Conservation (phyloP, 768 basidiomycete genomes). For the Rhodotorula paludigena region DNA sequence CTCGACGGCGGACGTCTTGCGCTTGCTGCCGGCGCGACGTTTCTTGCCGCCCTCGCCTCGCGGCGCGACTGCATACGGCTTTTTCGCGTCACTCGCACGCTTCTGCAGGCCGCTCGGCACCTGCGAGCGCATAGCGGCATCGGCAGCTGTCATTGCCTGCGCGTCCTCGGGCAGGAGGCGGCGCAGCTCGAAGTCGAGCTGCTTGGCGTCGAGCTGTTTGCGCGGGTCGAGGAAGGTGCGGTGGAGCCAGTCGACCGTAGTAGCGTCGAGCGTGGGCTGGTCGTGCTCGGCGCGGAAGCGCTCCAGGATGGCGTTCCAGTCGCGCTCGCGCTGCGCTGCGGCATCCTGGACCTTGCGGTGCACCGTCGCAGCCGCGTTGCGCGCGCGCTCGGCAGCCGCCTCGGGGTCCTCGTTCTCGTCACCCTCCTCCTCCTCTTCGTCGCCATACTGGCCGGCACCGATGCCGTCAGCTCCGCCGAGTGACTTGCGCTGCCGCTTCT, state of each 20-base stretch:
- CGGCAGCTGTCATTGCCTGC: too few species aligned
- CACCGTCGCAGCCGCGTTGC: slow-evolving; percentile 52
- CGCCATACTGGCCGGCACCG: not conserved
- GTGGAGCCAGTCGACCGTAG: slow-evolving; percentile 34
- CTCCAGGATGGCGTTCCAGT: slow-evolving; percentile 61
- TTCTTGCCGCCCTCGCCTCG: too few species aligned
- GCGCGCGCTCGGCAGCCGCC: slow-evolving; percentile 39
- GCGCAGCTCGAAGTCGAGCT: slow-evolving; percentile 35
- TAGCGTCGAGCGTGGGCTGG: slow-evolving; percentile 4
- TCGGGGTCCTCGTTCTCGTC: slow-evolving; percentile 29
- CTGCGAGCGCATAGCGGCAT: too few species aligned
- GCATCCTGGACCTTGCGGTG: slow-evolving; percentile 62
- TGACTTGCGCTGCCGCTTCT: not conserved
- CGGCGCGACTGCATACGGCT: too few species aligned
- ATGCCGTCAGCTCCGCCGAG: too few species aligned
- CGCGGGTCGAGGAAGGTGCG: slow-evolving; percentile 31
- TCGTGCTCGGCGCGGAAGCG: slow-evolving; percentile 46
- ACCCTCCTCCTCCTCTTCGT: slow-evolving; percentile 35
- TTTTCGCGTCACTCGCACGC: not conserved
- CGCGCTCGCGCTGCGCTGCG: slow-evolving; percentile 57
- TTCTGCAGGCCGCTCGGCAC: not conserved
- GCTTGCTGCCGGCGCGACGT: too few species aligned
- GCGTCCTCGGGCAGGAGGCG: slow-evolving; percentile 14
- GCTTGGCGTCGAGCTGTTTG: slow-evolving; percentile 13
- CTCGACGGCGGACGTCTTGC: not conserved